Evolutionary conservation across 805 yeast species (phyloP), one percentile per base, ranked within the genome.

Genomic region (Candida khao-thaluensis): DNA sequence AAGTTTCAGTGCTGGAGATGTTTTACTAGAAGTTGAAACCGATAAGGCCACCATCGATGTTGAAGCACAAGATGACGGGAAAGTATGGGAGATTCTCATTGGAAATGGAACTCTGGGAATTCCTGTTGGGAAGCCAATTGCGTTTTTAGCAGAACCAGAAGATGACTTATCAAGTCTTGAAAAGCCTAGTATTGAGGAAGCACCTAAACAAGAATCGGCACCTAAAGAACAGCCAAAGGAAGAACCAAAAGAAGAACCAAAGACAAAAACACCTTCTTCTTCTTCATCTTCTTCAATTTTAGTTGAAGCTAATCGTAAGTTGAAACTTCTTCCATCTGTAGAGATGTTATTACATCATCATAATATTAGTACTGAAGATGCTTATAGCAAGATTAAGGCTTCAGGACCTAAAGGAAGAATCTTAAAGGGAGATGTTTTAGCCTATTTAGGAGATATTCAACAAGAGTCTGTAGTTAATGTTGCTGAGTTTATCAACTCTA

Each of bases 41-140:
- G 95, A 85, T 56, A 85, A 85, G 60, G 87, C 95, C 21, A 79
- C 81, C 43, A 85, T 85, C 38, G 88, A 82, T 45, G 93, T 85
- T 17, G 93, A 85, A 60, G 87, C 96, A 3, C 87, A 76, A 49
- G 99, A 91, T 52, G 98, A 93, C 54, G 99, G 98, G 40, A 66
- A 82, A 20, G 42, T 93, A 59, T 95, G 89, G 56, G 87, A 87
- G 63, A 82, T 93, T 41, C 48, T 75, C 37, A 57, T 52, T n/a
- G 71, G 69, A 17, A 81, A 84, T 42, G 99, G 99, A n/a, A 77
- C 78, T 26, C 80, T 78, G 42, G 90, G 81, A 25, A 69, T 91
- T 38, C 77, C 81, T 7, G 98, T 91, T 7, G 96, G 96, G n/a
- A 68, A 74, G 30, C 83, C 95, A 20, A 91, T 91, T 64, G 99